A percentile compares a stretch with the other conserved stretches of the same genome.
Evolutionary conservation across 768 basidiomycete species (phyloP).

Genomic region (Boletus eberwhitei): DNA sequence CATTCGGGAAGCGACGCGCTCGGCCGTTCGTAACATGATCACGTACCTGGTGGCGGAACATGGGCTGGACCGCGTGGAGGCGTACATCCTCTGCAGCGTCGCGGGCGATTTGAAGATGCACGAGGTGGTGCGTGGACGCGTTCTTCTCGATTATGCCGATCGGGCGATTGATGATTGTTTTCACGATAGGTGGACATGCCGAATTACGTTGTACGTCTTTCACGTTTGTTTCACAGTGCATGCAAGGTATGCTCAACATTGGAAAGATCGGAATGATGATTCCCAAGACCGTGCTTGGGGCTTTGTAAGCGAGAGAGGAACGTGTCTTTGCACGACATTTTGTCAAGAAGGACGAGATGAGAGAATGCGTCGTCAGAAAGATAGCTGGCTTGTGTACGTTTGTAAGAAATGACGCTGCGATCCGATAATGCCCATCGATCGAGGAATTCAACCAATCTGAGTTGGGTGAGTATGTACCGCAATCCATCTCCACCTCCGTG

Average conservation of each 20-base stretch:
- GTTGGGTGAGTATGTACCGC: too few species aligned
- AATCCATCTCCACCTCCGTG: too few species aligned
- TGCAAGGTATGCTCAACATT: not conserved
- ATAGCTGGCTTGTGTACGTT: not conserved
- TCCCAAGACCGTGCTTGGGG: constrained; percentile 40
- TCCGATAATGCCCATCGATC: too few species aligned
- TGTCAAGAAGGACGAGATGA: not conserved
- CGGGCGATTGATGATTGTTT: not conserved
- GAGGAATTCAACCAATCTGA: too few species aligned
- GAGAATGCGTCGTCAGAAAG: not conserved
- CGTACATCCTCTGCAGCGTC: constrained; percentile 62
- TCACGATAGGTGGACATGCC: constrained; percentile 56
- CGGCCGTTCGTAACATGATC: constrained; percentile 60
- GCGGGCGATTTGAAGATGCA: constrained; percentile 58
- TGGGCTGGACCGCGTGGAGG: constrained; percentile 42
- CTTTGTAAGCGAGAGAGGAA: not conserved
- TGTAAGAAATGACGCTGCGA: not conserved
- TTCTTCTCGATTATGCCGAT: not conserved
- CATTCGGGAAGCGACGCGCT: constrained; percentile 51
- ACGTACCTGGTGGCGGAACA: constrained; percentile 44
- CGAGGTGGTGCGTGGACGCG: constrained; percentile 44
- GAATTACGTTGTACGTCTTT: constrained; percentile 51
- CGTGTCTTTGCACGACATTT: not conserved
- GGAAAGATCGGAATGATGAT: constrained; percentile 57
- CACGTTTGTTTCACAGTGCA: not conserved